Percentiles rank a stretch among this genome's conserved stretches.
These are phyloP conservation scores for Bacidia gigantensis DNA, from an alignment of 495 filamentous ascomycete species.

Conservation along the genomic window DNA sequence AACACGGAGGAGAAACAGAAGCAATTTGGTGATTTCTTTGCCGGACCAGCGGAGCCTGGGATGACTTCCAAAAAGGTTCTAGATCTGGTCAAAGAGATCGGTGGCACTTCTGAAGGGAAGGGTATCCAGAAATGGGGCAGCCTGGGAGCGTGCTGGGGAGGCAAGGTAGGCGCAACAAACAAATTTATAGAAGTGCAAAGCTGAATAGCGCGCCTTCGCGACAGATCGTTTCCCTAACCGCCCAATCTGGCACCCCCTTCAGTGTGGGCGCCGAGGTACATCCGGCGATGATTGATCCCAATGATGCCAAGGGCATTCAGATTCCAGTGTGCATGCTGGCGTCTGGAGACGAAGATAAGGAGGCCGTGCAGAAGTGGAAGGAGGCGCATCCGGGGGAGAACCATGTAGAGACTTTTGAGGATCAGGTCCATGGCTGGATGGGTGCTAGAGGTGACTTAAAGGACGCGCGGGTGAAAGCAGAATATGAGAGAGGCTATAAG, in stretches of 20 bases:
- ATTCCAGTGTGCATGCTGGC: conserved; percentile 53
- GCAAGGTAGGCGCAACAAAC: conserved; percentile 46
- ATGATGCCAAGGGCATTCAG: conserved; percentile 52
- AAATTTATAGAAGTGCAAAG: background rate
- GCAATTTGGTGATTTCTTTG: conserved; percentile 65
- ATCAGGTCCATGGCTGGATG: conserved; percentile 90
- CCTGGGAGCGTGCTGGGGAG: conserved; percentile 93
- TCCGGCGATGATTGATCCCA: conserved; percentile 78
- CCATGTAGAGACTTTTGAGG: conserved; percentile 63
- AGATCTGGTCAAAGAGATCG: conserved; percentile 42
- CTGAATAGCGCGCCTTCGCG: conserved; percentile 14
- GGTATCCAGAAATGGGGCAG: conserved; percentile 66
- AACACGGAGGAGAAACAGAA: conserved; percentile 67
- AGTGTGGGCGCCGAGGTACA: conserved; percentile 57
- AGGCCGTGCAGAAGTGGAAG: conserved; percentile 61
- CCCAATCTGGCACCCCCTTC: conserved; percentile 47
- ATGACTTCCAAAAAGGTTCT: conserved; percentile 52
- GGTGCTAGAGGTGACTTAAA: conserved; percentile 56
- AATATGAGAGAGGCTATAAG: conserved; percentile 72
- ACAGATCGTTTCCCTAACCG: conserved; percentile 47
- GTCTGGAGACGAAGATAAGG: conserved; percentile 49
- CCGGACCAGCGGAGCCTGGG: conserved; percentile 48
- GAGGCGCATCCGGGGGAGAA: conserved; percentile 50
- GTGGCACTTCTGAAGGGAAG: conserved; percentile 29
- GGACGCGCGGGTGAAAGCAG: conserved; percentile 49